phyloP scores from a whole-genome alignment of 2,329 filamentous ascomycete species.

The Diplodia seriata region DNA sequence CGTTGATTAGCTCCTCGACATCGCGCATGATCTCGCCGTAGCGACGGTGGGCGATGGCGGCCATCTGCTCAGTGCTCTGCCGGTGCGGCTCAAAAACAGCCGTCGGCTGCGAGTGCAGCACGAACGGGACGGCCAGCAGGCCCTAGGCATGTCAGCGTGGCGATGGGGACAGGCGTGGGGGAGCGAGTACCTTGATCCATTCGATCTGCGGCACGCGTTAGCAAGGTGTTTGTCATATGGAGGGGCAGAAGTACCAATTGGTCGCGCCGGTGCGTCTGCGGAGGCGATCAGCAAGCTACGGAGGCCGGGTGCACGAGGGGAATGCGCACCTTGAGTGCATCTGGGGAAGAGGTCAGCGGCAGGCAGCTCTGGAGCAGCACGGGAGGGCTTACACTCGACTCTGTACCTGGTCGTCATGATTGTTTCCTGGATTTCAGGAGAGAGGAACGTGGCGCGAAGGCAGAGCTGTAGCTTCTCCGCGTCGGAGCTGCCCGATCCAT shows the following conservation, averaged over 20 bases:
- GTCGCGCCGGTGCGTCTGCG: constrained; percentile 85
- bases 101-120: constrained; percentile 93
- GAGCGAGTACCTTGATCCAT: constrained; percentile 81
- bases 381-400: constrained; percentile 47
- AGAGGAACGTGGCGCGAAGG: constrained; percentile 20
- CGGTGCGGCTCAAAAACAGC: constrained; percentile 77
- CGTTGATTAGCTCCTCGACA: constrained; percentile 88
- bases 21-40: constrained; percentile 96
- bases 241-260: constrained; percentile 74
- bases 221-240: constrained; percentile 6
- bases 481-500: constrained; percentile 27
- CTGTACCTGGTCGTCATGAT: constrained; percentile 52
- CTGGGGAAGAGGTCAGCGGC: constrained; percentile 47
- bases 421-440: constrained; percentile 33
- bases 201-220: constrained; percentile 61
- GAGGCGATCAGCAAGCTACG: constrained; percentile 33
- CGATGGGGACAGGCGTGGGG: neutral
- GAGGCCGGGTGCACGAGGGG: neutral
- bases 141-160: constrained; percentile 38
- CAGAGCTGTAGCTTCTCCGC: constrained; percentile 19
- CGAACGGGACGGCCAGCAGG: constrained; percentile 91
- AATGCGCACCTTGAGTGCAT: constrained; percentile 66
- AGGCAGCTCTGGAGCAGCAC: neutral
- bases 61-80: constrained; percentile 72
- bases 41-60: constrained; percentile 79